Evolutionary conservation across 148 eudicot species (phyloP).

Genomic region (Limonium bicolor): DNA sequence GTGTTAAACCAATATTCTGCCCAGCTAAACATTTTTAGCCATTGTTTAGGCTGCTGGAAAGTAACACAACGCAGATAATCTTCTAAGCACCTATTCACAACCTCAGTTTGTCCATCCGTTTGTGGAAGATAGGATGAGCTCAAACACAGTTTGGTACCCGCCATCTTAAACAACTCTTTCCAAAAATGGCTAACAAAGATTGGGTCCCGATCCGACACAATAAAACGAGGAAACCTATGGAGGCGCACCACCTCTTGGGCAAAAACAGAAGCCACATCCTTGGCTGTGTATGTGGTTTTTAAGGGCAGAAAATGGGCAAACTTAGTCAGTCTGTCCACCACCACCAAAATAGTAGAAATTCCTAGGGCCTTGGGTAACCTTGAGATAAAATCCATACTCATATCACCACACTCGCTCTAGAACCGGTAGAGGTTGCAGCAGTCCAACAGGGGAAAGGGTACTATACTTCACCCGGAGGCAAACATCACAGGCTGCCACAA

Average conservation of each 20-base stretch:
- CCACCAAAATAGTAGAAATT: too few species aligned
- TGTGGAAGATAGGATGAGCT: background rate
- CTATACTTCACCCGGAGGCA: too few species aligned
- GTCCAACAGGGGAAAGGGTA: background rate
- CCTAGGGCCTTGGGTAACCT: too few species aligned
- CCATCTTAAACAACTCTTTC: background rate
- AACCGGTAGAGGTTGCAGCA: slow-evolving; percentile 3
- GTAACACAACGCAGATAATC: background rate
- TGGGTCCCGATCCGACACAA: background rate
- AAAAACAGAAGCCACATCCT: background rate
- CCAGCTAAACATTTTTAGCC: too few species aligned
- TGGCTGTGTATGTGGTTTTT: background rate
- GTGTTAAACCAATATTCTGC: too few species aligned
- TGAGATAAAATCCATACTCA: slow-evolving; percentile 8
- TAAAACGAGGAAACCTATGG: background rate
- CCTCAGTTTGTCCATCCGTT: background rate
- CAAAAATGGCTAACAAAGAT: background rate
- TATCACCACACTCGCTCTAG: background rate
- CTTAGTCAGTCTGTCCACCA: background rate
- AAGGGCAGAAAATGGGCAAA: slow-evolving; percentile 1
- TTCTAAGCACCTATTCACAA: background rate
- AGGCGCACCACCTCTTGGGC: background rate
- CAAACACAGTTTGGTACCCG: background rate
- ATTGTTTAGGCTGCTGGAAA: too few species aligned
- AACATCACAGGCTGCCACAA: too few species aligned